Percentiles rank a stretch among this genome's conserved stretches.
These are phyloP conservation scores for Tephrocybe sp. DNA, from an alignment of 768 basidiomycete species.

Conservation along the genomic window DNA sequence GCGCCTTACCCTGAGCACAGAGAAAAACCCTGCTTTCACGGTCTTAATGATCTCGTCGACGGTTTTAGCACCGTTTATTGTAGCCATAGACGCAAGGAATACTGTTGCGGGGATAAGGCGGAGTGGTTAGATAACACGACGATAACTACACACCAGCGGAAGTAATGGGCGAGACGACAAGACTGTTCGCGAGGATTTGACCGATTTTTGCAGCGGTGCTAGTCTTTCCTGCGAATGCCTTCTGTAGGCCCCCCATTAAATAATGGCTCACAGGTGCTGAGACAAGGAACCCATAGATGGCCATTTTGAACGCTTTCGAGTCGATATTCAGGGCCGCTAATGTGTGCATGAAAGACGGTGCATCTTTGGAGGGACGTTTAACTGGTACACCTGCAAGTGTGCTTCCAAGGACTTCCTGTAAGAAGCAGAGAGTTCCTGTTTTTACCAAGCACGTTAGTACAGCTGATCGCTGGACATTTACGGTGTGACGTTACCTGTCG, in stretches of 20 bases:
- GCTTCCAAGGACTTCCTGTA: constrained; percentile 83
- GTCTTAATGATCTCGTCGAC: constrained; percentile 63
- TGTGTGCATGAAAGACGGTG: constrained; percentile 48
- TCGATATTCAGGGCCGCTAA: constrained; percentile 63
- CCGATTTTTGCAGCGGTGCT: constrained; percentile 60
- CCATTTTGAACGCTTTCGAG: constrained; percentile 79
- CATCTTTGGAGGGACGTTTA: constrained; percentile 49
- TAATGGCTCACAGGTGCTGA: constrained; percentile 81
- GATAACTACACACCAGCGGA: constrained; percentile 49
- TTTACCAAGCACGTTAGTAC: constrained; percentile 3
- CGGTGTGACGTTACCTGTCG: constrained; percentile 51
- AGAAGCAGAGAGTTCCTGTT: constrained; percentile 57
- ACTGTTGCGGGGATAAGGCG: constrained; percentile 40
- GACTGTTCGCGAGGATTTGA: constrained; percentile 75
- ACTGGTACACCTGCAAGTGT: constrained; percentile 64
- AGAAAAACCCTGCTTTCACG: constrained; percentile 70
- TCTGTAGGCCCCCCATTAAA: constrained; percentile 73
- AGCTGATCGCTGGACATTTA: neutral
- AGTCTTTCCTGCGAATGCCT: constrained; percentile 73
- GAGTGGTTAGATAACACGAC: neutral
- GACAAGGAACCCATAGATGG: constrained; percentile 77
- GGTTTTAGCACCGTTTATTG: constrained; percentile 80
- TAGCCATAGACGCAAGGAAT: constrained; percentile 77
- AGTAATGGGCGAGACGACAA: constrained; percentile 78
- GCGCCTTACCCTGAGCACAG: constrained; percentile 64